These are phyloP conservation scores for Kurtzmaniella natalensis DNA, from an alignment of 1,139 yeast species.

Conservation along the genomic window DNA sequence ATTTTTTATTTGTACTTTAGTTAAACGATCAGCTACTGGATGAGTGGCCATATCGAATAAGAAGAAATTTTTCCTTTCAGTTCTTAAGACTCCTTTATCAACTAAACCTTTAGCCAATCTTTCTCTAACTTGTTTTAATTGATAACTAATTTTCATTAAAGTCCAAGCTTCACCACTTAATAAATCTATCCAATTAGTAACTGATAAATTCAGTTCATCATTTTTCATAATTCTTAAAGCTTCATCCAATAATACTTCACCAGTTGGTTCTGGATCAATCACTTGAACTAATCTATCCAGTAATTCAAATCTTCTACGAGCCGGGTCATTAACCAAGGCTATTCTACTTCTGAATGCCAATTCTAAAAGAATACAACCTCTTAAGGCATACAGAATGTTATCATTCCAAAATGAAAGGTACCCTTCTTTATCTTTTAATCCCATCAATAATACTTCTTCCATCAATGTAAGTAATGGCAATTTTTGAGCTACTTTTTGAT, in stretches of 20 bases:
- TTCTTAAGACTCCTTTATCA: conserved; percentile 94
- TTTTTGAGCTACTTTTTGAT: conserved; percentile 41
- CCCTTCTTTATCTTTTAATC: conserved; percentile 93
- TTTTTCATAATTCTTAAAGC: conserved; percentile 84
- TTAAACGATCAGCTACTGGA: conserved; percentile 80
- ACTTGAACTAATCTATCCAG: conserved; percentile 87
- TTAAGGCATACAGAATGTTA: conserved; percentile 88
- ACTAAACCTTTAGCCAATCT: conserved; percentile 94
- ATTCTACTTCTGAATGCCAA: conserved; percentile 88
- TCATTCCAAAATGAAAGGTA: conserved; percentile 97
- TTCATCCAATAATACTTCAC: conserved; percentile 93
- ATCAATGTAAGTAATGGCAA: conserved; percentile 79
- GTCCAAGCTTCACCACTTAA: conserved; percentile 98
- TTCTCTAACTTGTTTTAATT: conserved; percentile 94
- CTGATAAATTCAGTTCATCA: conserved; percentile 76
- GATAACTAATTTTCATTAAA: conserved; percentile 88
- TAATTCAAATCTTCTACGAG: conserved; percentile 84
- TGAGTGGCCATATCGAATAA: conserved; percentile 98
- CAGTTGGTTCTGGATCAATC: conserved; percentile 80
- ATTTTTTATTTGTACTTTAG: conserved; percentile 75
- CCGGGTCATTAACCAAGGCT: conserved; percentile 86
- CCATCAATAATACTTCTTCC: conserved; percentile 94
- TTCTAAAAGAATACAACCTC: conserved; percentile 92
- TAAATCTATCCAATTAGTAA: conserved; percentile 90
- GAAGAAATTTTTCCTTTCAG: conserved; percentile 91